Evolutionary conservation across 306 rosid genomes (phyloP), one percentile per base, ranked within the genome.

Genomic region (Corylus americana): DNA sequence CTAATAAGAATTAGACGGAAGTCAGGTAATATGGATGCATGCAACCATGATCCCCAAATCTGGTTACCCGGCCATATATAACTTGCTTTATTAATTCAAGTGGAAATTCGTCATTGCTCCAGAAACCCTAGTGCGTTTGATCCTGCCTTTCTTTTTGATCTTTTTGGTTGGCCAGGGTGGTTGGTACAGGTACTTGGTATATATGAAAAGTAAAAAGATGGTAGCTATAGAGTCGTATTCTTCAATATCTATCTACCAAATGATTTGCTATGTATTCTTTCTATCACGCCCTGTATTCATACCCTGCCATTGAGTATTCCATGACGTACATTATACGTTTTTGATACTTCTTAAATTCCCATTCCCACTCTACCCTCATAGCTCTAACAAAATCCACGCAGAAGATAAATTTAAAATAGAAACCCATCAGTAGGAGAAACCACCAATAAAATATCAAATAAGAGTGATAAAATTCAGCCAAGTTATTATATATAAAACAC

Each of bases 261-360:
- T 76, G 67, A 81, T 81, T 61, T 16, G 50, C 29, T 61, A 29
- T 80, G 48, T 71, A 58, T 55, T 22, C 73, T 35, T 69, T 78
- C 76, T 70, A 17, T 37, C 78, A 5, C 74, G 80, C 29, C 85
- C 61, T 64, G 78, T 57, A 78, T 86, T 83, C 70, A 79, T 69
- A 84, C 88, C 42, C 80, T 48, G 25, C n/a, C 74, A 42, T 79
- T 49, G 82, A 77, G 88, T 81, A 80, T 83, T 73, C 22, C 22
- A 37, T 77, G 62, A 73, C 70, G 81, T 50, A 72, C 81, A 63
- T 57, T 77, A 73, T 77, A 68, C 78, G 55, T 71, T 75, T 73
- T 67, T 69, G 67, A 77, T 71, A 54, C 73, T 81, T 78, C 42
- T 25, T 1, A 2, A 37, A 39, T 11, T 3, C 1, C 13, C 2